A percentile compares a stretch with the other conserved stretches of the same genome.
phyloP scores from a whole-genome alignment of 2,329 filamentous ascomycete genomes.

The Canariomyces notabilis region DNA sequence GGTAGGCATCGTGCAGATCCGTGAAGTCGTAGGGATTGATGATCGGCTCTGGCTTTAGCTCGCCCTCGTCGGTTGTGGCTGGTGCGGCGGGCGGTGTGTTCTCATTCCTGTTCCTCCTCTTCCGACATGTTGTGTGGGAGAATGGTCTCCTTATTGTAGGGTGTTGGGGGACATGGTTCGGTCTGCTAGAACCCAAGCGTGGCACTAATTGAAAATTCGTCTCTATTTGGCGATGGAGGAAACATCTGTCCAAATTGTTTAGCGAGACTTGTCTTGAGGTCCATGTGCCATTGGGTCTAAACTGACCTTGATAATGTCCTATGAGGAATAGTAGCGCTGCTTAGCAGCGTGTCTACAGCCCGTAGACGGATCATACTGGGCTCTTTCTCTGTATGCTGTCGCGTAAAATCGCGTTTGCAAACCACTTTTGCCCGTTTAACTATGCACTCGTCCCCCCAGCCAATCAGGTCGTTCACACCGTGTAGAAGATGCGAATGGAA shows the following conservation, averaged over 20 bases:
- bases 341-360: constrained; percentile 19
- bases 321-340: constrained; percentile 7
- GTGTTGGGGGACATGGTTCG: constrained; percentile 1
- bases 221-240: background rate
- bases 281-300: constrained; percentile 7
- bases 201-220: background rate
- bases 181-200: background rate
- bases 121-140: constrained; percentile 12
- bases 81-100: background rate
- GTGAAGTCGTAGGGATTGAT: constrained; percentile 45
- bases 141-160: constrained; percentile 10
- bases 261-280: background rate
- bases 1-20: constrained; percentile 42
- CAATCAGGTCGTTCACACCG: no score
- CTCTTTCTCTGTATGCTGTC: background rate
- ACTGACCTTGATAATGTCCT: constrained; percentile 16
- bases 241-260: constrained; percentile 4
- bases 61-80: no score
- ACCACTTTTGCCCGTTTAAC: no score
- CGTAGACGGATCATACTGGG: constrained; percentile 21
- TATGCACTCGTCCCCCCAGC: no score
- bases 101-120: constrained; percentile 1
- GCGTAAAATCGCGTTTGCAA: no score
- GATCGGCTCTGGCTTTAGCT: no score
- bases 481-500: no score